Evolutionary conservation across 2,329 filamentous ascomycete species (phyloP).

Genomic region (Malbranchea zuffiana): DNA sequence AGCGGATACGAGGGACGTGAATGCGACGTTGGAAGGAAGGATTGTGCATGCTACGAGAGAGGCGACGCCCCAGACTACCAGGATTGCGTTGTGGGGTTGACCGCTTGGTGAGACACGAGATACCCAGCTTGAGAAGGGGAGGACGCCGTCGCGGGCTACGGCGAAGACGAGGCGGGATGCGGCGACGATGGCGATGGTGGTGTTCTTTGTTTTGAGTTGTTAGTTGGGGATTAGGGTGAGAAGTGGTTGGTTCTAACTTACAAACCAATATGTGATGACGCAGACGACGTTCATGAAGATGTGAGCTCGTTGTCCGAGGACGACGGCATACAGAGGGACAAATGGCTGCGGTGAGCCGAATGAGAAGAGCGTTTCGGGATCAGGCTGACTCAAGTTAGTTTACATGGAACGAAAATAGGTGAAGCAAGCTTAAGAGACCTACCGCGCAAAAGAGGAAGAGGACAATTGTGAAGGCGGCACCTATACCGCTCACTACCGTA

Average conservation of each 20-base stretch:
- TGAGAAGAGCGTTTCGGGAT: constrained; percentile 42
- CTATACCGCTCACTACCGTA: constrained; percentile 46
- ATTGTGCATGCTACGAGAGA: constrained; percentile 49
- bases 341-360: constrained; percentile 49
- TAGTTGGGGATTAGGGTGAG: neutral
- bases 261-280: constrained; percentile 42
- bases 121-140: constrained; percentile 50
- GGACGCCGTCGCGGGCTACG: constrained; percentile 50
- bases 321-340: constrained; percentile 47
- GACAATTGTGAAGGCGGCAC: constrained; percentile 46
- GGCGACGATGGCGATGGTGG: constrained; percentile 48
- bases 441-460: constrained; percentile 50
- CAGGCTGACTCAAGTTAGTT: constrained; percentile 32
- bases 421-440: constrained; percentile 17
- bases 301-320: constrained; percentile 46
- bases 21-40: constrained; percentile 44
- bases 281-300: constrained; percentile 53
- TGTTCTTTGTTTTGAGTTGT: constrained; percentile 38
- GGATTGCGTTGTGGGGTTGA: constrained; percentile 50
- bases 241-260: constrained; percentile 22
- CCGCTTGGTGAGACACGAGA: constrained; percentile 43
- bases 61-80: constrained; percentile 47
- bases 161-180: constrained; percentile 53
- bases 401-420: neutral
- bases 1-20: constrained; percentile 45